Base-by-base conservation (phyloP, 805 yeast genomes). In the Nakazawaea peltata region DNA sequence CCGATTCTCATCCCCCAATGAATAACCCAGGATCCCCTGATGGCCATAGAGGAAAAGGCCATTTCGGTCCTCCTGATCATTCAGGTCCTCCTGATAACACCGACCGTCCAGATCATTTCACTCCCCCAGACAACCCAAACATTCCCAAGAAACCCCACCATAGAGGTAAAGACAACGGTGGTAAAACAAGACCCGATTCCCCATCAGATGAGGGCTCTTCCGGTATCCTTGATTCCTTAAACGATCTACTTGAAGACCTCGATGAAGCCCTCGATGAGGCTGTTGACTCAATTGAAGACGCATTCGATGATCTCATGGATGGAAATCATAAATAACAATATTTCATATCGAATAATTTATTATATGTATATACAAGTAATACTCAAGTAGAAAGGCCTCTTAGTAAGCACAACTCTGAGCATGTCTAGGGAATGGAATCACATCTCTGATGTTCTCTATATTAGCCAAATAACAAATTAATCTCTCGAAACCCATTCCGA, bases 401-500 rank as follows among this genome's bases (percentile, higher is more conserved):
- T 48, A 71, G 41, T 78, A 71, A 2, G 54, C 55, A 44, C 77
- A 70, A 39, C 60, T 69, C 13, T 67, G 58, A 16, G 77, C 79
- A 32, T 81, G 74, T 44, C 98, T 64, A 2, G 95, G 88, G 53
- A 90, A 88, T 2, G 95, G 85, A 16, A 84, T 77, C 7, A 83
- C 82, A 48, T 92, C 99, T 45, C 83, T 70, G 28, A 92, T 74
- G 51, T 88, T 92, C 21, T 80, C 88, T 14, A 80, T 65, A 3
- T 78, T 86, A 6, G 77, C 67, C 37, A 87, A 59, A 45, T 79
- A 88, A 36, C 81, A 75, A 12, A 92, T 54, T 21, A 92, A 58
- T 41, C 99, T 64, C 54, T 92, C 98, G 45, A 88, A 75, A 0
- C 99, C 99, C 65, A 92, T 63, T 0, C 99, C 99, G 57, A 81